These are phyloP conservation scores for Cardamine resedifolia DNA, from an alignment of 345 rosid species.

Conservation along the genomic window DNA sequence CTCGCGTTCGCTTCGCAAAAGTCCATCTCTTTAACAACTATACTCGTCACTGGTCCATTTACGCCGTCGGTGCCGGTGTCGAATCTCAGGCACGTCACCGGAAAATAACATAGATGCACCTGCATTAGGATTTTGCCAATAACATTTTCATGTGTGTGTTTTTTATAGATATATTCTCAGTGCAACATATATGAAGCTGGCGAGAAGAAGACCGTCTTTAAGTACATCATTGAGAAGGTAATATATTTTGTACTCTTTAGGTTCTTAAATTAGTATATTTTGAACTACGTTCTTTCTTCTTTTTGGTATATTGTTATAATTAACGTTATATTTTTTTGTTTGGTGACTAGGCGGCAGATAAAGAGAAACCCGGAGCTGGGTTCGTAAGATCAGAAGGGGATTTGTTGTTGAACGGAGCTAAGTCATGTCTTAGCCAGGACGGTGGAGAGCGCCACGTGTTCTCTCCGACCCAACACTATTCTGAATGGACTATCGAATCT, in stretches of 20 bases:
- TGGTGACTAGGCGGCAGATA: slow-evolving; percentile 67
- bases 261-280: neutral
- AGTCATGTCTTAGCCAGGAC: slow-evolving; percentile 53
- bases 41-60: slow-evolving; percentile 85
- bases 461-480: slow-evolving; percentile 70
- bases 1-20: slow-evolving; percentile 88
- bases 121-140: neutral
- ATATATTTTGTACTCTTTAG: neutral
- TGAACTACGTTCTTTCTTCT: neutral
- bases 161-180: slow-evolving; percentile 75
- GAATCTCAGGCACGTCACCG: slow-evolving; percentile 67
- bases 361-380: slow-evolving; percentile 53
- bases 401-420: slow-evolving; percentile 59
- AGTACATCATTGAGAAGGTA: slow-evolving; percentile 84
- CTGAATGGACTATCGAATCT: slow-evolving; percentile 69
- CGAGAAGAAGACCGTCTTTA: slow-evolving; percentile 83
- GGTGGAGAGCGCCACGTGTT: slow-evolving; percentile 42
- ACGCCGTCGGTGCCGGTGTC: slow-evolving; percentile 92
- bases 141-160: slow-evolving; percentile 12
- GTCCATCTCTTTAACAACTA: slow-evolving; percentile 88
- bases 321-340: neutral
- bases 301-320: neutral
- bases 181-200: slow-evolving; percentile 96
- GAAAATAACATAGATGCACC: neutral
- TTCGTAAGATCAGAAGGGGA: slow-evolving; percentile 81